Evolutionary conservation across 1,139 yeast genomes (phyloP).

Genomic region (Saccharomyces hybrid): DNA sequence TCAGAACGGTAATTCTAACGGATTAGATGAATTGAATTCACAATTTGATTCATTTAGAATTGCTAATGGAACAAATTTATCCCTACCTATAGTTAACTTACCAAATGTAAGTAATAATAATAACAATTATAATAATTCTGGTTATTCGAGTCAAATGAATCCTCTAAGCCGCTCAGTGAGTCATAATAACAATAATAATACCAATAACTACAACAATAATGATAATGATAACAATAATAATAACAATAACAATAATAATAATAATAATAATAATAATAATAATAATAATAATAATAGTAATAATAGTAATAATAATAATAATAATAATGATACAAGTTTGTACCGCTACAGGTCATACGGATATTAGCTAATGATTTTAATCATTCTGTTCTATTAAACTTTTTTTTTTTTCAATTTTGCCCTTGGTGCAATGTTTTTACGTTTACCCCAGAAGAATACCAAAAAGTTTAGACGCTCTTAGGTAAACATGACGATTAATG

Average conservation of each 20-base stretch:
- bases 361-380: background rate
- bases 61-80: slow-evolving; percentile 18
- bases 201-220: background rate
- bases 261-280: background rate
- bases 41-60: slow-evolving; percentile 18
- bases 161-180: background rate
- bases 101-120: background rate
- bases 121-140: background rate
- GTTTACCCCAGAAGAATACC: background rate
- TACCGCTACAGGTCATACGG: background rate
- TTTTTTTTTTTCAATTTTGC: background rate
- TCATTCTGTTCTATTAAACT: background rate
- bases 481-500: background rate
- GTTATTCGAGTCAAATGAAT: background rate
- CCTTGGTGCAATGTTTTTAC: background rate
- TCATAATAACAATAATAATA: background rate
- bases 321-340: background rate
- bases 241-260: background rate
- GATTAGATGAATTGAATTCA: slow-evolving; percentile 14
- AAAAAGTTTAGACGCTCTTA: background rate
- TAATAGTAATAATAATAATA: background rate
- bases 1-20: slow-evolving; percentile 2
- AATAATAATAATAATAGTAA: background rate
- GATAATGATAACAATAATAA: background rate
- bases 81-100: slow-evolving; percentile 11